A percentile compares a stretch with the other conserved stretches of the same genome.
Conservation (phyloP, 345 rosid genomes). For the Citrus sinensis region DVS_A1.0 CM039162.1:16272001-16272500, state of each 20-base stretch:
- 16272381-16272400: background rate
- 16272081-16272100: background rate
- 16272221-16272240: background rate
- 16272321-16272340: background rate
- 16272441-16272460: slow-evolving; percentile 96
- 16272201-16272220: background rate
- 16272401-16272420: slow-evolving; percentile 6
- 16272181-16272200: slow-evolving; percentile 63
- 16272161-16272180: slow-evolving; percentile 98
- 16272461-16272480: slow-evolving; percentile 95
- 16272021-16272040: slow-evolving; percentile 7
- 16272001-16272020: background rate
- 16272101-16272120: slow-evolving; percentile 43
- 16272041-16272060: background rate
- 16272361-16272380: slow-evolving; percentile 12
- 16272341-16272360: background rate
- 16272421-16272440: slow-evolving; percentile 51
- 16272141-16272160: slow-evolving; percentile 99
- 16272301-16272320: background rate
- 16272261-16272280: background rate
- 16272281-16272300: background rate
- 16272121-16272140: slow-evolving; percentile 85
- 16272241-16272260: background rate
- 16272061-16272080: background rate
- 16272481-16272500: slow-evolving; percentile 99